Percentiles rank a stretch among this genome's conserved stretches.
Evolutionary conservation across 75 land plant genomes (phyloP).

Genomic region (Cupressus sempervirens): DNA sequence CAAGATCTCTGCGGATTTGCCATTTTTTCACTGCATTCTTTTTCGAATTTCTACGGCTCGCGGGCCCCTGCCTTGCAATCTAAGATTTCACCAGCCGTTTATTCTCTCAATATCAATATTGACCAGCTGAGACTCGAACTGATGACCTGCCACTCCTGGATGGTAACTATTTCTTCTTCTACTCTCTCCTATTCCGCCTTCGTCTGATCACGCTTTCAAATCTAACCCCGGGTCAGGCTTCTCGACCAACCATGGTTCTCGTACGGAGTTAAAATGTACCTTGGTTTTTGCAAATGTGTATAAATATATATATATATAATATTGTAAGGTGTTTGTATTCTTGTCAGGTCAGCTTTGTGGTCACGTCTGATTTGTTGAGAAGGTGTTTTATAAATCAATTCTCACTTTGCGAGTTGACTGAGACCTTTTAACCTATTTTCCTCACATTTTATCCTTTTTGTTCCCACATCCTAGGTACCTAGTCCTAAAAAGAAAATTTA

Average conservation of each 20-base stretch:
- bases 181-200: background rate
- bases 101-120: background rate
- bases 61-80: constrained; percentile 2
- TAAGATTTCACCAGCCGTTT: constrained; percentile 5
- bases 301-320: background rate
- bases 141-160: background rate
- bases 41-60: background rate
- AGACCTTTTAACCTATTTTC: background rate
- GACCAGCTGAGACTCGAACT: background rate
- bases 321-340: background rate
- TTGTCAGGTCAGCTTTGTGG: background rate
- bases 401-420: background rate
- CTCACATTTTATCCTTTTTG: background rate
- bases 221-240: background rate
- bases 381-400: background rate
- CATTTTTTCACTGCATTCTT: background rate
- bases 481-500: background rate
- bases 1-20: background rate
- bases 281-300: background rate
- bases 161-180: background rate
- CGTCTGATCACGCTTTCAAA: background rate
- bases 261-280: background rate
- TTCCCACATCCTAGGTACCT: background rate
- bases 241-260: background rate
- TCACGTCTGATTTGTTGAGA: constrained; percentile 1